Base-by-base conservation (phyloP, 352 stramenopile species). In the Phytophthora fragariaefolia region DNA sequence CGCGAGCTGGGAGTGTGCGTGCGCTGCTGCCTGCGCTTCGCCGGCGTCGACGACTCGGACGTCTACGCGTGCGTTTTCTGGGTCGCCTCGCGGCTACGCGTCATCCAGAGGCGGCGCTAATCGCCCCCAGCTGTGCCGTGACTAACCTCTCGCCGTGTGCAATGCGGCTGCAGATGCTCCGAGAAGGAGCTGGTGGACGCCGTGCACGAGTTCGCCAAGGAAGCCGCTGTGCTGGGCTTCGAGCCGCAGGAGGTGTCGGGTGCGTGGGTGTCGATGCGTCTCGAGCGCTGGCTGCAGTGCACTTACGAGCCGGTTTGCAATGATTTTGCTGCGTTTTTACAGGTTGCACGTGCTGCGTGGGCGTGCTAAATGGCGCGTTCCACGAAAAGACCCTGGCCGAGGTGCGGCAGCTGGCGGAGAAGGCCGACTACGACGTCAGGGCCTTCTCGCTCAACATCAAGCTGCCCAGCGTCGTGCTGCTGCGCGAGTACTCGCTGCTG, bases 361-460 rank as follows among this genome's bases (percentile, higher is more conserved):
- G 84, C 20, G 73, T 92, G 13, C 46, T 93, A 52, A 82, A 75
- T 57, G 64, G 34, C 17, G 53, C 34, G 6, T 87, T 93, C 55
- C 74, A 81, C 30, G 61, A 80, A 5, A 55, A 80, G 24, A 54
- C 89, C 9, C 32, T 91, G 53, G 69, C 54, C 5, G 73, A 88
- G n/a, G 58, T 83, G 48, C 59, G 69, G 38, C 68, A 69, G n/a
- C 71, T 81, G 30, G 62, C 56, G 1, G 62, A 79, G 18, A 75
- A 83, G 42, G 69, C 56, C 27, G 60, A 67, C 23, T 93, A 94
- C 69, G 82, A 92, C 48, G 83, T 83, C 10, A 80, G 78, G 28
- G 63, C 76, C 20, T 96, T 96, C 42, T 70, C 83, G 27, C 82
- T 96, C 54, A 92, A 87, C 61, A 89, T 94, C 53, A 93, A 93